Evolutionary conservation across 768 basidiomycete species (phyloP), one percentile per base, ranked within the genome.

Genomic region (Cystobasidium onofrii): DNA sequence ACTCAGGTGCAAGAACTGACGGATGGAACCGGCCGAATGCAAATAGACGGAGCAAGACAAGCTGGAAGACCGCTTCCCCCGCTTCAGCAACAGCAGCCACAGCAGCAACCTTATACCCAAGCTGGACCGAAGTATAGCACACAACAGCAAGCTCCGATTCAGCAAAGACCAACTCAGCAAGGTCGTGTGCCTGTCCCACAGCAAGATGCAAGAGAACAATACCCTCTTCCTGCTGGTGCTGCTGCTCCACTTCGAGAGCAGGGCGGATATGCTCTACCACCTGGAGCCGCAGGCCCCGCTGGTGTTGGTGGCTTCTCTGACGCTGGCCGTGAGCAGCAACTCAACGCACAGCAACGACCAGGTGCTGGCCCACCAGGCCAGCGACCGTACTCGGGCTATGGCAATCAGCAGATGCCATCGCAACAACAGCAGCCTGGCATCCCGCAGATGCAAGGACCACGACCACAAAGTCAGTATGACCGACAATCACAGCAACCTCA

Each of bases 111-210:
- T 36, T 36, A 25, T 61, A 25, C 55, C 2, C 57, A 60, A 25
- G 71, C 66, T 20, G 29, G 52, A 20, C 18, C 60, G n/a, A 23
- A 61, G 46, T 66, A 54, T 23, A 46, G 44, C 1, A 34, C 69
- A n/a, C 71, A 64, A 43, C 72, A 64, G 61, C 72, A 73, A 31
- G 17, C 23, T 12, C 41, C 23, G 2, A 2, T 20, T 46, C 69
- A 55, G 29, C 63, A 65, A 20, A n/a, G 34, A n/a, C 57, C 34
- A 31, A 64, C 64, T 1, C 70, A 55, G 1, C 64, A 50, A 2
- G 73, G 64, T 36, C 69, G 75, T 61, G 71, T 77, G 1, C 75
- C 76, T 9, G 74, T 75, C 0, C 76, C 74, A n/a, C 76, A 62
- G 25, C n/a, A n/a, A n/a, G 25, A 75, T n/a, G 33, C 54, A 1